Evolutionary conservation across 495 filamentous ascomycete genomes (phyloP).

Genomic region (Glonium stellatum): DNA sequence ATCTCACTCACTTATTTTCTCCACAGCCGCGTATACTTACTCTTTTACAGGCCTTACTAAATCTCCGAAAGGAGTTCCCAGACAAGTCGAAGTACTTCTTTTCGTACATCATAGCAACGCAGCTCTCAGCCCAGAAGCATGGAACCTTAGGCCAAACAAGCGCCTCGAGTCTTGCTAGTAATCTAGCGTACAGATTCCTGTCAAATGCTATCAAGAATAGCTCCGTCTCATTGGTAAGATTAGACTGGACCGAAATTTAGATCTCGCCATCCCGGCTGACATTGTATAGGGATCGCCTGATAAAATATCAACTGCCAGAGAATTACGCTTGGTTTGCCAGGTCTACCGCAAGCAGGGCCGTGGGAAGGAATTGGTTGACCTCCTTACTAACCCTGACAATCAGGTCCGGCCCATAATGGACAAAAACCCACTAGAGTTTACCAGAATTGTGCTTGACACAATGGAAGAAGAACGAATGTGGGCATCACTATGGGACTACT

Average conservation of each 20-base stretch:
- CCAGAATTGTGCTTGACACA: neutral
- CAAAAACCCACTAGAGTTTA: conserved; percentile 3
- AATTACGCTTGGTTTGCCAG: neutral
- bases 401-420: conserved; percentile 1
- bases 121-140: neutral
- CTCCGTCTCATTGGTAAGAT: neutral
- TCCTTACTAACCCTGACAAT: neutral
- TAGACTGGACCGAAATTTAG: neutral
- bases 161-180: neutral
- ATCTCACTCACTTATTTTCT: too few relatives aligned
- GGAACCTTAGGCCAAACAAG: neutral
- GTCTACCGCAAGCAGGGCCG: neutral
- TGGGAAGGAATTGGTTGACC: neutral
- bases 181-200: neutral
- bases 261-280: neutral
- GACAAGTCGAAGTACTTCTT: neutral
- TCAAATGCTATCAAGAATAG: neutral
- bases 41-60: neutral
- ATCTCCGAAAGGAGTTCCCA: neutral
- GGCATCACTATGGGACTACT: neutral
- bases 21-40: neutral
- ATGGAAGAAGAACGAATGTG: neutral
- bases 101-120: neutral
- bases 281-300: neutral
- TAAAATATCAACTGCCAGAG: neutral